Evolutionary conservation across 495 filamentous ascomycete genomes (phyloP).

Genomic region (Trichoderma asperelloides): DNA sequence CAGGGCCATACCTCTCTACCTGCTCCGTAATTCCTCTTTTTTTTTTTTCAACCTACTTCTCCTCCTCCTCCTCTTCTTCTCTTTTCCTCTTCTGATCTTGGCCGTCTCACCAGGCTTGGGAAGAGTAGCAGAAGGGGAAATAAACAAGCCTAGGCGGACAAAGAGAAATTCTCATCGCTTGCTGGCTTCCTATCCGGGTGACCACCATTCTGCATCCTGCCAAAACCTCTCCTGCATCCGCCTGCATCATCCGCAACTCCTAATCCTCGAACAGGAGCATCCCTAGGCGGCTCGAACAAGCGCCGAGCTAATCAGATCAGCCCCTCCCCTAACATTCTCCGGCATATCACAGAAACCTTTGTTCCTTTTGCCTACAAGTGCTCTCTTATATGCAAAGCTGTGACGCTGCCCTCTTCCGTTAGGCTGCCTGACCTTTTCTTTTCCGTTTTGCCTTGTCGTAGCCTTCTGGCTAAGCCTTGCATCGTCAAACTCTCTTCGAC

Average conservation of each 20-base stretch:
- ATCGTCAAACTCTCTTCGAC: not conserved
- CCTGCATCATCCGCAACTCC: not conserved
- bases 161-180: not conserved
- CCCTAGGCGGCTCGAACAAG: constrained; percentile 2
- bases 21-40: not conserved
- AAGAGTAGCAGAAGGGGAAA: not conserved
- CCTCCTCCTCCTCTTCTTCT: not conserved
- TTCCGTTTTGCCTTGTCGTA: not conserved
- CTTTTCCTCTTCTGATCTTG: not conserved
- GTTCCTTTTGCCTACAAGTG: not conserved
- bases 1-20: no score
- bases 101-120: not conserved
- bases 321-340: not conserved
- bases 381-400: not conserved
- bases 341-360: not conserved
- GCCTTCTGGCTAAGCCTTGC: not conserved
- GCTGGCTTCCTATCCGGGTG: not conserved
- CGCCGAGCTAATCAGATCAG: constrained; percentile 7
- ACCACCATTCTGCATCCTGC: not conserved
- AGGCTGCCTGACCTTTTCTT: not conserved
- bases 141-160: not conserved
- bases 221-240: constrained; percentile 4
- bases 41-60: not conserved
- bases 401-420: not conserved
- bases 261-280: constrained; percentile 7